phyloP scores from a whole-genome alignment of 257 asterid species.

The Solanum pinnatisectum region DNA sequence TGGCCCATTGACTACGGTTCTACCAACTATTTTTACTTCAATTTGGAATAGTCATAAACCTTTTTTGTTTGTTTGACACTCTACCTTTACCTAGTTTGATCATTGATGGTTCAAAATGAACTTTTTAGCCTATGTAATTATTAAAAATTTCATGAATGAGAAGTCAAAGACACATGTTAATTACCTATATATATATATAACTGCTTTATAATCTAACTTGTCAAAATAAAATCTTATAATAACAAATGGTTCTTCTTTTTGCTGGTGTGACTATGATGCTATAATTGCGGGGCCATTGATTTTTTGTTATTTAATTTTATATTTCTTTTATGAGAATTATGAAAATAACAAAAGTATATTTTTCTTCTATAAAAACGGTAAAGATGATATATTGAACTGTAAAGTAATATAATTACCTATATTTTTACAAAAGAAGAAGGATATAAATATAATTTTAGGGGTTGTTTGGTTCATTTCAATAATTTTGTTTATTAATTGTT shows the following conservation, averaged over 20 bases:
- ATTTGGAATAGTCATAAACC: background rate
- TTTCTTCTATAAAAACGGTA: background rate
- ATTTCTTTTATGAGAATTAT: background rate
- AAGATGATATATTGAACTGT: background rate
- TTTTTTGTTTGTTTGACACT: background rate
- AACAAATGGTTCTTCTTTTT: background rate
- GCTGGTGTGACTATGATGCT: background rate
- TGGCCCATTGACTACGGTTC: background rate
- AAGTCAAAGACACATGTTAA: background rate
- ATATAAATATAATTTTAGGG: background rate
- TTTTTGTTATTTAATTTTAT: background rate
- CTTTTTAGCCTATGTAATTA: background rate
- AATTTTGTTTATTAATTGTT: background rate
- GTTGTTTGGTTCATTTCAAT: rapidly evolving
- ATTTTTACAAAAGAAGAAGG: background rate
- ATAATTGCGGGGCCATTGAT: background rate
- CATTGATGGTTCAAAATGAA: background rate
- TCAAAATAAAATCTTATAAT: background rate
- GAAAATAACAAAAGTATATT: background rate
- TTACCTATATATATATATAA: background rate
- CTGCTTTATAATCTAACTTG: background rate
- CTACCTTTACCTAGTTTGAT: background rate
- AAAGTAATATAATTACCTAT: background rate
- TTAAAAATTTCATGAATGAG: background rate
- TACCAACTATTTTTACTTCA: background rate